Conservation (phyloP, 352 stramenopile genomes). For the Globisporangium okanoganense region DNA sequence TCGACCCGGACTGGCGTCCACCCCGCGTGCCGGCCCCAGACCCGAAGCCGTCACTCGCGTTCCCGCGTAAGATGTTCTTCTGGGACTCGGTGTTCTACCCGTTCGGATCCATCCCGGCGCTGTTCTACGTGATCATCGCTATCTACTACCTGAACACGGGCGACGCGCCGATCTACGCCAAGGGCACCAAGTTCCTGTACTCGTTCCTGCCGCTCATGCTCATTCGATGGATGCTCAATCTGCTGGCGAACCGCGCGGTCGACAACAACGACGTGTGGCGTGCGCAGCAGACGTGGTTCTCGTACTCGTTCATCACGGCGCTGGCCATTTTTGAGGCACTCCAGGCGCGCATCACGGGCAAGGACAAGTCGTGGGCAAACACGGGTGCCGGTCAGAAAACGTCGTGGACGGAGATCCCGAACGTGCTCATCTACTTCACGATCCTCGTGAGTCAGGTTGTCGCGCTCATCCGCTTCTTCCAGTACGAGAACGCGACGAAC, state of each 20-base stretch:
- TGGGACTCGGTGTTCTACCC: conserved; percentile 88
- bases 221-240: conserved; percentile 73
- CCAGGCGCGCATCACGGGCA: conserved; percentile 73
- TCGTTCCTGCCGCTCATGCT: conserved; percentile 86
- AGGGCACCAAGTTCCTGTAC: conserved; percentile 78
- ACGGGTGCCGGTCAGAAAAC: conserved; percentile 88
- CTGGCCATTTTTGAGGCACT: conserved; percentile 82
- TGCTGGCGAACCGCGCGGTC: conserved; percentile 81
- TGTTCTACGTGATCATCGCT: conserved; percentile 84
- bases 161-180: conserved; percentile 82
- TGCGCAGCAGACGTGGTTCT: conserved; percentile 89
- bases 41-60: conserved; percentile 73
- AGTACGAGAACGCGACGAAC: conserved; percentile 87
- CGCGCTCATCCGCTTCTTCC: conserved; percentile 80
- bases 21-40: conserved; percentile 78
- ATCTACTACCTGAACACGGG: conserved; percentile 87
- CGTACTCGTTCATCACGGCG: conserved; percentile 88
- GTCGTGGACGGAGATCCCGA: conserved; percentile 86
- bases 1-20: conserved; percentile 86
- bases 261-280: conserved; percentile 90
- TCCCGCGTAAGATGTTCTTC: conserved; percentile 90
- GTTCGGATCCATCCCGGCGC: conserved; percentile 80
- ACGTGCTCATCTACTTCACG: conserved; percentile 88
- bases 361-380: conserved; percentile 87
- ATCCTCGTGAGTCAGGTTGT: conserved; percentile 70